Conservation (phyloP, 495 filamentous ascomycete species). For the Aspergillus sclerotiicarbonarius region DNA sequence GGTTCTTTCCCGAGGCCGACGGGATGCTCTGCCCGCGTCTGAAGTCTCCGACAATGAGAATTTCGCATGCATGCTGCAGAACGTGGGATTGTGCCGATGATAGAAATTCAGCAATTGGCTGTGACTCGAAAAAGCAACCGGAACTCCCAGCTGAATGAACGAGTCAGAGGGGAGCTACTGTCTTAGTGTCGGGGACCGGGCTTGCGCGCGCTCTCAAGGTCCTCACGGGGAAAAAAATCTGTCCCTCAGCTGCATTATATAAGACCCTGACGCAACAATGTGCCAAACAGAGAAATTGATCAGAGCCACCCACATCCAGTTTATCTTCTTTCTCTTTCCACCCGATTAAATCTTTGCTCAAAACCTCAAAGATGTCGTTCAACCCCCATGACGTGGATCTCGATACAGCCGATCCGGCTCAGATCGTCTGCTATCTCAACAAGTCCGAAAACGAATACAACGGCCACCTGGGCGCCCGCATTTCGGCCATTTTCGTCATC, state of each 20-base stretch:
- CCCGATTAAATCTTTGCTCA: neutral
- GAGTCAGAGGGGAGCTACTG: neutral
- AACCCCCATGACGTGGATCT: constrained; percentile 42
- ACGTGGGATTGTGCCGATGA: neutral
- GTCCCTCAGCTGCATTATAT: neutral
- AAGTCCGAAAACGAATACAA: constrained; percentile 39
- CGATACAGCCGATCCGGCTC: constrained; percentile 27
- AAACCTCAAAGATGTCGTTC: constrained; percentile 27
- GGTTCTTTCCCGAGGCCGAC: neutral
- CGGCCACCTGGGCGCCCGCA: constrained; percentile 39
- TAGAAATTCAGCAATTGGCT: neutral
- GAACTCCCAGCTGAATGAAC: neutral
- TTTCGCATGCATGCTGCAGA: neutral
- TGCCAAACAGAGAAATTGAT: neutral
- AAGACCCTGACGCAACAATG: neutral
- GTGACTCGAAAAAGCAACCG: neutral
- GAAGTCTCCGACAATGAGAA: too few relatives aligned
- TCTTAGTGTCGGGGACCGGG: neutral
- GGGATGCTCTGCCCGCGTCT: neutral
- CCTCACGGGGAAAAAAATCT: neutral
- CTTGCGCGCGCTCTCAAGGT: neutral
- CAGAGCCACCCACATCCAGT: neutral
- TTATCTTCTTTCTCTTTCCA: neutral
- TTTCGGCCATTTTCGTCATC: constrained; percentile 48
- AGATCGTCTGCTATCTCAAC: constrained; percentile 40